Evolutionary conservation across 2,329 filamentous ascomycete genomes (phyloP), one percentile per base, ranked within the genome.

Genomic region (Fusarium pseudoanthophilum): DNA sequence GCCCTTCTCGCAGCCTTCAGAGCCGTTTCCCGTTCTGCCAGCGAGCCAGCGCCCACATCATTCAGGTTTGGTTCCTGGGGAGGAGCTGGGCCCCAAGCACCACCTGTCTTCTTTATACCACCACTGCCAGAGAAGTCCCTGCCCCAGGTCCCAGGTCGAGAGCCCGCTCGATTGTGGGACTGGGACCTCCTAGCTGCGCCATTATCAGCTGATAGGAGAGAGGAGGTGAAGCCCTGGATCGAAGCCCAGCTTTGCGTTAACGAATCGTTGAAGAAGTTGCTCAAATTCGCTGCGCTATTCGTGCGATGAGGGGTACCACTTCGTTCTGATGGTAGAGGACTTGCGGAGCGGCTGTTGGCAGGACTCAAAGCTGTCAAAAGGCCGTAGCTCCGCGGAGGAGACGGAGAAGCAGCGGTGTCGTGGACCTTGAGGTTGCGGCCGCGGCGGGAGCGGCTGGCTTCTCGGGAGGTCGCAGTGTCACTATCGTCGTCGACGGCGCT

Each of bases 1-100:
- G 87, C 89, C 46, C 84, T 90, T 77, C 86, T 88, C 65, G 86
- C 87, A 24, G 88, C 87, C 73, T 84, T 88, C 56, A 91, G 79
- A 34, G 85, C 85, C 15, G 87, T 84, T 40, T 91, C 86, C 62
- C 88, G 85, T 65, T 89, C 84, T 7, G 84, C 85, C 32, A 85
- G 79, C 45, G 87, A 88, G 14, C 89, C 89, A 18, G 85, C 84
- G 2, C 86, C 89, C 56, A 91, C 87, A 61, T 88, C 86, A 42
- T 83, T 80, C 32, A 85, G 78, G 10, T 80, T 79, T 5, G 85
- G 84, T 43, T 71, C 73, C 45, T 72, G 64, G 15, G 73, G 66
- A 80, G 85, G 84, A n/a, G 81, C 80, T 9, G 88, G 88, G 0
- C 88, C 88, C 88, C 88, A 90, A 21, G 79, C 79, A 36, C 60